Evolutionary conservation across 371 early-diverging fungal species (phyloP), one percentile per base, ranked within the genome.

Genomic region (Basidiobolus meristosporus): DNA sequence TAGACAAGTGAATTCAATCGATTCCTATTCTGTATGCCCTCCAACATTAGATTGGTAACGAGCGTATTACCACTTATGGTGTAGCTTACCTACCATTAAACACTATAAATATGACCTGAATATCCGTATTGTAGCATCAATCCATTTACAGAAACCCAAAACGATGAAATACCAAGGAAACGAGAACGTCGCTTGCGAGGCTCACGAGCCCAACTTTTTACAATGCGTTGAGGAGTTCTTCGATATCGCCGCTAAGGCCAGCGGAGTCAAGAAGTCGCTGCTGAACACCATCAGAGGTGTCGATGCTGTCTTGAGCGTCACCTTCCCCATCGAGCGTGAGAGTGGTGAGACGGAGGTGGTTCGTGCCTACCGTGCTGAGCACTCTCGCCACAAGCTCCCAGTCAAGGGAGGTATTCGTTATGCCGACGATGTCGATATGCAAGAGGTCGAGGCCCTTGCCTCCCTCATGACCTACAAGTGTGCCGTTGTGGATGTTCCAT

Each of bases 381-480:
- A 88, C 57, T 84, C 85, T 17, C 77, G 85, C 40, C 88, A 87
- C 53, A 65, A 81, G 38, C 68, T 83, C 36, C 87, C 87, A 12
- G 79, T 78, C 46, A 86, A 88, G 61, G 43, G 43, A 7, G 43
- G 43, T 30, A 42, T 42, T 23, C 43, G 43, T 36, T 42, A 30
- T 36, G 35, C 43, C n/a, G 15, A 35, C 17, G 43, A 42, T 36
- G 43, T 42, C 16, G 43, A 42, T 30, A 35, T 42, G 86, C 73
- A 88, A 47, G 89, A 88, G 55, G 89, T 88, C 17, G 78, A 81
- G 57, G 76, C 76, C 33, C 52, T 75, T 54, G 76, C 76, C 15
- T 68, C 78, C 10, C 56, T 80, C 40, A 88, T 88, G 89, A 87
- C 89, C 17, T 88, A 71, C 63, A 88, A 88, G 62, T 85, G 86